Evolutionary conservation across 495 filamentous ascomycete genomes (phyloP).

Genomic region (Penicillium goetzii): DNA sequence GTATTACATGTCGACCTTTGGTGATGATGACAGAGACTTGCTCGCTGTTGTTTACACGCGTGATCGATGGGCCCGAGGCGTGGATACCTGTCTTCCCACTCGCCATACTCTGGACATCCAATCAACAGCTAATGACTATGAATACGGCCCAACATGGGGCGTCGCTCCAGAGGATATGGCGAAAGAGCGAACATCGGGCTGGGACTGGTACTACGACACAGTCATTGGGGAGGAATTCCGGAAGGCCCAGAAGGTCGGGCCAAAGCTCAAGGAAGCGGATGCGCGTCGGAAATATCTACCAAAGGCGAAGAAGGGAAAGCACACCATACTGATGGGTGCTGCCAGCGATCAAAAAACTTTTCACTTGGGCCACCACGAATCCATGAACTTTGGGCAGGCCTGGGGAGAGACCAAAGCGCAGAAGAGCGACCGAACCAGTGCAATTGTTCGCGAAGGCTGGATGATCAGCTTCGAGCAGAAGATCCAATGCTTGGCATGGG

Average conservation of each 20-base stretch:
- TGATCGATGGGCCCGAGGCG: slow-evolving; percentile 49
- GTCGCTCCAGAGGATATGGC: slow-evolving; percentile 42
- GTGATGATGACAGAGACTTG: slow-evolving; percentile 52
- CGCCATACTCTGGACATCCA: slow-evolving; percentile 37
- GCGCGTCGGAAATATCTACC: slow-evolving; percentile 47
- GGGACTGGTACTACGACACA: slow-evolving; percentile 59
- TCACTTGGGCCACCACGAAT: slow-evolving; percentile 44
- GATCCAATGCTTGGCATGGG: slow-evolving; percentile 60
- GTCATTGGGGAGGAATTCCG: slow-evolving; percentile 43
- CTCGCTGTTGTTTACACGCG: slow-evolving; percentile 48
- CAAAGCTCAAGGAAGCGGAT: slow-evolving; percentile 33
- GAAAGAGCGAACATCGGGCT: slow-evolving; percentile 51
- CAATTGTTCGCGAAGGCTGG: slow-evolving; percentile 55
- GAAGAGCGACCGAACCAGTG: slow-evolving; percentile 10
- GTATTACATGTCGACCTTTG: slow-evolving; percentile 45
- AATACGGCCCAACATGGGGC: slow-evolving; percentile 49
- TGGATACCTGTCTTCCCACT: slow-evolving; percentile 55
- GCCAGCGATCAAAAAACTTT: slow-evolving; percentile 46
- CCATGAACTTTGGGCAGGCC: slow-evolving; percentile 47
- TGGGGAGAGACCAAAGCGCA: slow-evolving; percentile 39
- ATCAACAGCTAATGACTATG: slow-evolving; percentile 34
- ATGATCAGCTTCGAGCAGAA: slow-evolving; percentile 58
- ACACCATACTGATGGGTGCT: slow-evolving; percentile 58
- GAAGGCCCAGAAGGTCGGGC: slow-evolving; percentile 39
- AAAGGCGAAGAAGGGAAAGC: slow-evolving; percentile 30